Percentiles rank a stretch among this genome's conserved stretches.
phyloP scores from a whole-genome alignment of 352 stramenopile species.

The Phytophthora cryptogea region DNA sequence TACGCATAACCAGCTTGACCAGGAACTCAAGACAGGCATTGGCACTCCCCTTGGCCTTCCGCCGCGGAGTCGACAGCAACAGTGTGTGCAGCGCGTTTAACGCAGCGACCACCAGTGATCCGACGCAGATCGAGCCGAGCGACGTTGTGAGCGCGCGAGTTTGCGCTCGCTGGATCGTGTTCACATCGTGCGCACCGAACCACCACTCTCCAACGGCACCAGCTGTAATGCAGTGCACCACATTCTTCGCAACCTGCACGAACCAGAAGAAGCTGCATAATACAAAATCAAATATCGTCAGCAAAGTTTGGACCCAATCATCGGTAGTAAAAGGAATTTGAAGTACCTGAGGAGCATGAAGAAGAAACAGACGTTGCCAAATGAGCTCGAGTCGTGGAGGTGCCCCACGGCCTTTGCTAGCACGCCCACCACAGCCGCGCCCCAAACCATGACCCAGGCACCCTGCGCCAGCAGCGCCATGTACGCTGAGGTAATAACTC shows the following conservation, averaged over 20 bases:
- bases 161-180: constrained; percentile 72
- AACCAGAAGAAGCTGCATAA: constrained; percentile 79
- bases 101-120: constrained; percentile 75
- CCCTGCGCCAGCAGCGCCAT: constrained; percentile 61
- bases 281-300: background rate
- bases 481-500: constrained; percentile 70
- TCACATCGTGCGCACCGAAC: constrained; percentile 73
- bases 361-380: constrained; percentile 81
- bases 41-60: constrained; percentile 59
- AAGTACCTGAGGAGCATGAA: constrained; percentile 84
- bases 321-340: background rate
- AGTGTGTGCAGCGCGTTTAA: constrained; percentile 71
- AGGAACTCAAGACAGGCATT: constrained; percentile 88
- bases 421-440: constrained; percentile 71
- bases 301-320: background rate
- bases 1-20: constrained; percentile 67
- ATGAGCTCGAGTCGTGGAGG: constrained; percentile 61
- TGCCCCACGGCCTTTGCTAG: constrained; percentile 56
- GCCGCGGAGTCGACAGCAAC: constrained; percentile 67
- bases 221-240: constrained; percentile 85
- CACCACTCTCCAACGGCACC: constrained; percentile 87
- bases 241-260: constrained; percentile 82
- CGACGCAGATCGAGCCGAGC: constrained; percentile 84
- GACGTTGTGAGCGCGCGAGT: constrained; percentile 73
- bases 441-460: constrained; percentile 82